Evolutionary conservation across 2,329 filamentous ascomycete species (phyloP), one percentile per base, ranked within the genome.

Genomic region (Gnomoniopsis smithogilvyi): DNA sequence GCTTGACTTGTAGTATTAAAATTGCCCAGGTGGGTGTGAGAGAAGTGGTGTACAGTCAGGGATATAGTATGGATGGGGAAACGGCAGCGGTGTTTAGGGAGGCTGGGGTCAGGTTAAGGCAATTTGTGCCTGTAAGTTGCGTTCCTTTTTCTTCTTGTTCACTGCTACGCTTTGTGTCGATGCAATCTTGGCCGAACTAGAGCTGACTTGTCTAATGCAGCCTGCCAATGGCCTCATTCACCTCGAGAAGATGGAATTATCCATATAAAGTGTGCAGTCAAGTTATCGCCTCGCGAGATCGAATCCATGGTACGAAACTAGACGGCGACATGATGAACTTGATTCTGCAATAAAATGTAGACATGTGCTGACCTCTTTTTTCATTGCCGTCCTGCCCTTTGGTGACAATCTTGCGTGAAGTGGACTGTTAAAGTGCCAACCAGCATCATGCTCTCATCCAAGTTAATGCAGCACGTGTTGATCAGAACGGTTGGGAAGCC

Each of bases 1-100:
- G 95, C 72, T 79, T 99, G 72, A 99, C 95, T 2, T 99, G 95
- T 74, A 96, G 92, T 68, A 96, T 99, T 78, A 99, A 99, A 78
- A 98, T 99, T 69, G 91, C 92, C 22, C 95, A 99, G 76, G 92
- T 98, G 8, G 95, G 95, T 19, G 96, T 99, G 65, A 86, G 85
- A 46, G 95, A 99, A 78, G 95, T 99, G 15, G 93, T 99, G 15
- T 99, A 96, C 69, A 93, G 87, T 64, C 89, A 96, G 70, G 87
- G 90, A 26, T 99, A 99, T 72, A 94, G 94, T 71, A 97, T 99
- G 89, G 95, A 99, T 69, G 84, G 79, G 45, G 86, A 91, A 72
- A 90, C 92, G 41, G 92, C 93, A 10, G 83, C 84, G 54, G 89
- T 99, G 30, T 90, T 99, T 65, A 79, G 85, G 59, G 86, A 92